Percentiles rank a stretch among this genome's conserved stretches.
phyloP scores from a whole-genome alignment of 345 rosid genomes.

The Limnanthes douglasii region DNA sequence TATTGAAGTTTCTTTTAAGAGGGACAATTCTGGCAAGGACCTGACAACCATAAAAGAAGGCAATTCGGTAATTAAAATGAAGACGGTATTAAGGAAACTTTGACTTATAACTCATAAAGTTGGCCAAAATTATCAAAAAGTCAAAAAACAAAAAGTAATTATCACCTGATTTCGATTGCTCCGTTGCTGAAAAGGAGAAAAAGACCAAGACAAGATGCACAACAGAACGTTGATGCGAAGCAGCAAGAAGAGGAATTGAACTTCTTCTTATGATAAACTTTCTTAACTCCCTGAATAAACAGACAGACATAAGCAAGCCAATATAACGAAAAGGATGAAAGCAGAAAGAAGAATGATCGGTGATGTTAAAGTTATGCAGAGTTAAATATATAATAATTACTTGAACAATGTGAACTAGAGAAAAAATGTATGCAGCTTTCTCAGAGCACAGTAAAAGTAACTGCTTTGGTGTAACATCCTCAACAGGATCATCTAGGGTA shows the following conservation, averaged over 20 bases:
- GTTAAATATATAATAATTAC: slow-evolving; percentile 13
- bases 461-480: slow-evolving; percentile 32
- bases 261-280: slow-evolving; percentile 72
- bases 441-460: slow-evolving; percentile 60
- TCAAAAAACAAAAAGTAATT: neutral
- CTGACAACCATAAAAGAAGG: slow-evolving; percentile 12
- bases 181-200: slow-evolving; percentile 53
- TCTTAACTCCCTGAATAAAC: slow-evolving; percentile 55
- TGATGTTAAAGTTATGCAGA: neutral
- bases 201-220: slow-evolving; percentile 51
- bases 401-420: slow-evolving; percentile 53
- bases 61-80: neutral
- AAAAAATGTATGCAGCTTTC: slow-evolving; percentile 73
- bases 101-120: neutral
- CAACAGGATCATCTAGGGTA: slow-evolving; percentile 21
- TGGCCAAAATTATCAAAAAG: neutral
- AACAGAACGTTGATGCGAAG: slow-evolving; percentile 64
- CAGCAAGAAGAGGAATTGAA: slow-evolving; percentile 49
- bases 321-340: too few species aligned
- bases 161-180: slow-evolving; percentile 69
- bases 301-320: too few species aligned
- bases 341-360: neutral
- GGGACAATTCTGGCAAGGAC: slow-evolving; percentile 64
- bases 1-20: slow-evolving; percentile 45
- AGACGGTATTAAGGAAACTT: too few species aligned